phyloP scores from a whole-genome alignment of 2,329 filamentous ascomycete genomes.

The Aureobasidium vineae region DNA sequence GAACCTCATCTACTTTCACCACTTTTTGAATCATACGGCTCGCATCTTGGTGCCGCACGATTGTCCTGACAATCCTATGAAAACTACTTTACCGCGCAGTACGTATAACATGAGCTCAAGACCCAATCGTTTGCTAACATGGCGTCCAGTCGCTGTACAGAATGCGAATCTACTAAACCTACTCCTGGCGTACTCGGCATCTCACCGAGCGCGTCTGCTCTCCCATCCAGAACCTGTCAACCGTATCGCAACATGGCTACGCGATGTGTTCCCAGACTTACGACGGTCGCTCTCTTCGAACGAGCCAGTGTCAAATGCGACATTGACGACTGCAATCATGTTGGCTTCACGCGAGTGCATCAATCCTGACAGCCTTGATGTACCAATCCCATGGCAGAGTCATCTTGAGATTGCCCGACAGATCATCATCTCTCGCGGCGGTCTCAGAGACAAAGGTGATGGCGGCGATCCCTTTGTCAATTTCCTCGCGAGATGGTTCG shows the following conservation, averaged over 20 bases:
- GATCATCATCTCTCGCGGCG: constrained; percentile 67
- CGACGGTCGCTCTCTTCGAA: constrained; percentile 56
- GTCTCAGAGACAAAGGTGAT: constrained; percentile 46
- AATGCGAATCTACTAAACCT: constrained; percentile 73
- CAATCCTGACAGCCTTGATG: constrained; percentile 75
- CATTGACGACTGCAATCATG: constrained; percentile 80
- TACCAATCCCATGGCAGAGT: constrained; percentile 76
- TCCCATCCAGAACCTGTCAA: constrained; percentile 71
- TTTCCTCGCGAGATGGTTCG: constrained; percentile 79
- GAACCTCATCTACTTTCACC: constrained; percentile 73
- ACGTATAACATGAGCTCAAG: constrained; percentile 36
- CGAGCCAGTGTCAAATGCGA: constrained; percentile 64
- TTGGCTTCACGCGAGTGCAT: constrained; percentile 80
- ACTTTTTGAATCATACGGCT: constrained; percentile 77
- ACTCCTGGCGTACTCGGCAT: constrained; percentile 79
- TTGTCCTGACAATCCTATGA: constrained; percentile 60
- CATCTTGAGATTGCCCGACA: constrained; percentile 74
- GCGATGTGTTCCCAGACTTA: constrained; percentile 72
- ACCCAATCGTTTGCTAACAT: constrained; percentile 37
- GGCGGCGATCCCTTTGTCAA: constrained; percentile 56
- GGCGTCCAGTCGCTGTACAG: constrained; percentile 59
- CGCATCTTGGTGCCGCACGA: constrained; percentile 63
- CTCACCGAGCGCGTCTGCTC: constrained; percentile 72
- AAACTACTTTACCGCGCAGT: constrained; percentile 62
- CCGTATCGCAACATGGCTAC: constrained; percentile 76